These are phyloP conservation scores for Abrus pulchellus DNA, from an alignment of 306 rosid genomes.

Conservation along the genomic window DNA sequence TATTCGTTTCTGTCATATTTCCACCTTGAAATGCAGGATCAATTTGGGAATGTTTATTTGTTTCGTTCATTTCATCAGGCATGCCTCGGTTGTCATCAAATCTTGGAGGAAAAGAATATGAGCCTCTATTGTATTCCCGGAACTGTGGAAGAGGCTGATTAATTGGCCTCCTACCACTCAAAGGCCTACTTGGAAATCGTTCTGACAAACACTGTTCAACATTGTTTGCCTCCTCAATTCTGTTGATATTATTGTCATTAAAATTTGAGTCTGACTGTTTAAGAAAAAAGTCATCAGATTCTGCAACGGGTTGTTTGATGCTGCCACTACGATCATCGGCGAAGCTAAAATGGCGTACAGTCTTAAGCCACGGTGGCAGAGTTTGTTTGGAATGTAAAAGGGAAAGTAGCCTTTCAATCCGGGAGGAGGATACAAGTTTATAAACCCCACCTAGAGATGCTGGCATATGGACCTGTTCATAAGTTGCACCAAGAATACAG, in stretches of 20 bases:
- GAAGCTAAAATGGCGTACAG: slow-evolving; percentile 59
- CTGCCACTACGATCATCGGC: slow-evolving; percentile 29
- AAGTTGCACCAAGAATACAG: neutral
- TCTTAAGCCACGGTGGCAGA: slow-evolving; percentile 39
- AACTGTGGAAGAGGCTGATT: slow-evolving; percentile 35
- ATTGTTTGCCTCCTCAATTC: slow-evolving; percentile 7
- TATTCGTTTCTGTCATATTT: slow-evolving; percentile 37
- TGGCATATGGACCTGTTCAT: slow-evolving; percentile 55
- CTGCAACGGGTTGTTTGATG: slow-evolving; percentile 17
- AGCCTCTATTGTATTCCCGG: slow-evolving; percentile 38
- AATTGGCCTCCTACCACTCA: slow-evolving; percentile 49
- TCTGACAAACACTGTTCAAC: slow-evolving; percentile 37
- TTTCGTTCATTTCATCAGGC: slow-evolving; percentile 21
- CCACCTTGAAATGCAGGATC: slow-evolving; percentile 46
- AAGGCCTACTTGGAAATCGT: slow-evolving; percentile 55
- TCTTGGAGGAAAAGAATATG: slow-evolving; percentile 44
- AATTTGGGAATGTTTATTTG: slow-evolving; percentile 41
- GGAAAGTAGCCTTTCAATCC: slow-evolving; percentile 45
- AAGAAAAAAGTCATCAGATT: slow-evolving; percentile 42
- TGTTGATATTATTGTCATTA: neutral
- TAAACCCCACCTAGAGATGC: slow-evolving; percentile 41
- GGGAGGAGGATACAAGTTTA: slow-evolving; percentile 47
- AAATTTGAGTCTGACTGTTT: slow-evolving; percentile 21
- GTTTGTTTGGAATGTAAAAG: slow-evolving; percentile 35
- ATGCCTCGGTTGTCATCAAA: slow-evolving; percentile 41